Evolutionary conservation across 2,329 filamentous ascomycete genomes (phyloP).

Genomic region (Fusarium lateritium): DNA sequence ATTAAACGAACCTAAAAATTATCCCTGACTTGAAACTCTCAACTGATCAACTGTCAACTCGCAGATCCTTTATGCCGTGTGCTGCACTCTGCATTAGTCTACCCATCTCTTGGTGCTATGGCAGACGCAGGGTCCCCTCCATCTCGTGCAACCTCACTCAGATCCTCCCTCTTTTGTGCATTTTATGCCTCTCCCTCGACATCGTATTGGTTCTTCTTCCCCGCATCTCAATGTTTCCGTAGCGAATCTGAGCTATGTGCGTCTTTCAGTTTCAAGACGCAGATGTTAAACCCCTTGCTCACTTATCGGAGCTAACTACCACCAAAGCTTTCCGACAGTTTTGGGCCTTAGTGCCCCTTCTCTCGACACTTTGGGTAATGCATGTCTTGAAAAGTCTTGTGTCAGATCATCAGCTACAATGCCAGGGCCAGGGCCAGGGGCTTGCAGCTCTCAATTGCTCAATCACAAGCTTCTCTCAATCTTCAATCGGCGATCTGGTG

Average conservation of each 20-base stretch:
- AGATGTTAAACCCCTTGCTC: constrained; percentile 31
- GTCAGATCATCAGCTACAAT: constrained; percentile 21
- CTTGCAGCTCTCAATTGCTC: constrained; percentile 17
- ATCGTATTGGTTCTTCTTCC: constrained; percentile 4
- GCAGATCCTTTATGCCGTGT: neutral
- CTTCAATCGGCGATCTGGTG: constrained; percentile 27
- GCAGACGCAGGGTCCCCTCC: constrained; percentile 33
- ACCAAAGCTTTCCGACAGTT: constrained; percentile 2
- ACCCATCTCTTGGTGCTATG: constrained; percentile 4
- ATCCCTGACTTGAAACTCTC: constrained; percentile 17
- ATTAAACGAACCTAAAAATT: neutral
- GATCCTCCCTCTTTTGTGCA: neutral
- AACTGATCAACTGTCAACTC: constrained; percentile 11
- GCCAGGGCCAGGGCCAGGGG: constrained; percentile 16
- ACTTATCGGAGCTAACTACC: constrained; percentile 1
- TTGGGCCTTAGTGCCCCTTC: constrained; percentile 21
- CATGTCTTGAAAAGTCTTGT: constrained; percentile 34
- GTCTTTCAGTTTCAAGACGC: neutral
- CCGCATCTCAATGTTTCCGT: constrained; percentile 3
- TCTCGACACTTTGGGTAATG: constrained; percentile 22
- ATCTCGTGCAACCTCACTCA: neutral
- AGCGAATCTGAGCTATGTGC: constrained; percentile 7
- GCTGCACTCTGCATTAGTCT: constrained; percentile 27
- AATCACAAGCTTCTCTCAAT: constrained; percentile 15
- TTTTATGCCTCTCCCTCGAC: constrained; percentile 15